Conservation (phyloP, 805 yeast species). For the Nakazawaea peltata region DNA sequence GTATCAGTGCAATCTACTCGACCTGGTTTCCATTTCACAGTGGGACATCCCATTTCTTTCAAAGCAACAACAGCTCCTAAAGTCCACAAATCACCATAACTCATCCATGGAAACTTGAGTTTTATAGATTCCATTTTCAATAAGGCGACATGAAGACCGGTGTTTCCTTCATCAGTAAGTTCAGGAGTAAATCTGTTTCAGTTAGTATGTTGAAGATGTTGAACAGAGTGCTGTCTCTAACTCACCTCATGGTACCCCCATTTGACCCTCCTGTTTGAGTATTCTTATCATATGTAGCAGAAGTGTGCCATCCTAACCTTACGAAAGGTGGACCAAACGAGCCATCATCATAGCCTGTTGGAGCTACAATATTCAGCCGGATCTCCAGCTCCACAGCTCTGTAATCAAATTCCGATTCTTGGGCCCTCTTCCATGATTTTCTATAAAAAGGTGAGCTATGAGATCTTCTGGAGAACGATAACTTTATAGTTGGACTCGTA, state of each 20-base stretch:
- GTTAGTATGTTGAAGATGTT: not conserved
- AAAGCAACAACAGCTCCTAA: slow-evolving; percentile 73
- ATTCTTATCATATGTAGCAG: slow-evolving; percentile 70
- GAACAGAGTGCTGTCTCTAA: not conserved
- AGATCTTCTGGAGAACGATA: slow-evolving; percentile 3
- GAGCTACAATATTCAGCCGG: slow-evolving; percentile 20
- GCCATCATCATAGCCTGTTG: slow-evolving; percentile 51
- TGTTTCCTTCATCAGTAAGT: slow-evolving; percentile 50
- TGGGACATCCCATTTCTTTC: slow-evolving; percentile 75
- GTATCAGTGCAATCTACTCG: slow-evolving; percentile 50
- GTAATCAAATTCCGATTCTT: slow-evolving; percentile 15
- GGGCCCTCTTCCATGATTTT: not conserved
- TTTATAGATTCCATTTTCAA: slow-evolving; percentile 49
- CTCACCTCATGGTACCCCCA: slow-evolving; percentile 58
- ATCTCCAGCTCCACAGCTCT: slow-evolving; percentile 29
- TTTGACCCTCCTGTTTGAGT: slow-evolving; percentile 53
- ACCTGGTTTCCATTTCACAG: slow-evolving; percentile 78
- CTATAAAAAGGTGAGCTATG: not conserved
- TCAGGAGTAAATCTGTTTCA: slow-evolving; percentile 33
- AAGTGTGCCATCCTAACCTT: slow-evolving; percentile 80
- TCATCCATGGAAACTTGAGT: slow-evolving; percentile 56
- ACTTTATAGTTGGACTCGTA: not conserved
- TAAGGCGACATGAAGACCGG: slow-evolving; percentile 54
- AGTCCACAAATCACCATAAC: slow-evolving; percentile 76
- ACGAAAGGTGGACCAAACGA: slow-evolving; percentile 74